Evolutionary conservation across 257 asterid species (phyloP).

Genomic region (Craterostigma plantagineum): DNA sequence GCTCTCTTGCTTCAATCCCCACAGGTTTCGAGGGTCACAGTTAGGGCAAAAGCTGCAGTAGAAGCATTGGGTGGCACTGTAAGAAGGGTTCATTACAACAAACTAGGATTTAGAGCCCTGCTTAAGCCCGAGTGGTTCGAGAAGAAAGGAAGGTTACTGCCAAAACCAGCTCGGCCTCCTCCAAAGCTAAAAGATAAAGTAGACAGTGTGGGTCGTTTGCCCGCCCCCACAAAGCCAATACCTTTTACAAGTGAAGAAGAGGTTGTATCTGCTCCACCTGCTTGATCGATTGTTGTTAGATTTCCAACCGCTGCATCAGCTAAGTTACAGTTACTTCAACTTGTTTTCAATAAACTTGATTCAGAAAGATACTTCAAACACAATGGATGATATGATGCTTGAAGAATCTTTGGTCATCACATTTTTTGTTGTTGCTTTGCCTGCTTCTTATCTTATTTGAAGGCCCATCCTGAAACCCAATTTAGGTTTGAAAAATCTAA

Average conservation of each 20-base stretch:
- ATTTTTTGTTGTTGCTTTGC: no score
- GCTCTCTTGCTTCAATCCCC: not conserved
- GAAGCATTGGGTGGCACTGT: slow-evolving; percentile 90
- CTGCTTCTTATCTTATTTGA: no score
- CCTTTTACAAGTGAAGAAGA: slow-evolving; percentile 48
- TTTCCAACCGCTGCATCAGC: slow-evolving; percentile 4
- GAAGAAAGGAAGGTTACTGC: slow-evolving; percentile 87
- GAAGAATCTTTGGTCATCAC: no score
- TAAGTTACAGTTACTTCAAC: no score
- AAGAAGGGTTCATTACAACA: slow-evolving; percentile 80
- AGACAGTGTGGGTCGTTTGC: slow-evolving; percentile 79
- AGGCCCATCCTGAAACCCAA: no score
- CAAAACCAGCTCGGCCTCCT: slow-evolving; percentile 85
- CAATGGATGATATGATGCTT: no score
- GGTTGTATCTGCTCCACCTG: slow-evolving; percentile 16
- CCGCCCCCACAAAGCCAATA: slow-evolving; percentile 83
- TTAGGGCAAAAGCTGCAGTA: slow-evolving; percentile 79
- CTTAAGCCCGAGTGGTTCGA: slow-evolving; percentile 93
- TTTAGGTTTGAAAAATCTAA: no score
- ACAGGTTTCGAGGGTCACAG: slow-evolving; percentile 90
- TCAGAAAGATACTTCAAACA: no score
- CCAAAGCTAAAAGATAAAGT: slow-evolving; percentile 73
- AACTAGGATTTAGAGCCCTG: slow-evolving; percentile 66
- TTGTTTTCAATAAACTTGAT: no score
- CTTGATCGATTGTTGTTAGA: slow-evolving; percentile 11